Conservation (phyloP, 2,329 filamentous ascomycete species). For the Diaporthe batatas region DNA sequence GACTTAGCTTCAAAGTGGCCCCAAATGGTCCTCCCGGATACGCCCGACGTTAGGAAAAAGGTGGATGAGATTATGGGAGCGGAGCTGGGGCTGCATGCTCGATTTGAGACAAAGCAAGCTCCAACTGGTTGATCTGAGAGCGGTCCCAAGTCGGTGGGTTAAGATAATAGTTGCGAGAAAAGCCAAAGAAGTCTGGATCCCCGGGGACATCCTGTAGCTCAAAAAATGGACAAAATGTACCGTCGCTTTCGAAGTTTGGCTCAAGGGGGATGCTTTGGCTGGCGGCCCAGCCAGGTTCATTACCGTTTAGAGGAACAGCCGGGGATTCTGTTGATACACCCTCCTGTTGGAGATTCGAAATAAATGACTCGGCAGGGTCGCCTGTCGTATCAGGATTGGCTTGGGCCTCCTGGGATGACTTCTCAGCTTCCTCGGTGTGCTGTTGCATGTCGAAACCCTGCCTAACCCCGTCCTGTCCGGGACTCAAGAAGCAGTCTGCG, state of each 20-base stretch:
- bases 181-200: too few species aligned
- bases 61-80: not conserved
- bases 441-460: not conserved
- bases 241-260: not conserved
- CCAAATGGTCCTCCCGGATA: not conserved
- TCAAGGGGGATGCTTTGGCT: not conserved
- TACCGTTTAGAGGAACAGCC: not conserved
- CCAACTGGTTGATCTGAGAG: too few species aligned
- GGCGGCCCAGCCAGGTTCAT: not conserved
- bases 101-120: too few species aligned
- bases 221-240: too few species aligned
- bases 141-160: too few species aligned
- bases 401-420: not conserved
- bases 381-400: not conserved
- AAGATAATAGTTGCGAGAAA: too few species aligned
- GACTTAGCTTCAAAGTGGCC: not conserved
- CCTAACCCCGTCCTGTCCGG: not conserved
- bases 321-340: not conserved
- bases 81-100: not conserved
- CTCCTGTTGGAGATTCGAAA: not conserved
- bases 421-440: not conserved
- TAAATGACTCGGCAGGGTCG: not conserved
- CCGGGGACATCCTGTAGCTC: too few species aligned
- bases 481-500: not conserved
- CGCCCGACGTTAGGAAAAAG: not conserved